Evolutionary conservation across 139 green algal genomes (phyloP).

Genomic region (Chlamydomonas sp.): DNA sequence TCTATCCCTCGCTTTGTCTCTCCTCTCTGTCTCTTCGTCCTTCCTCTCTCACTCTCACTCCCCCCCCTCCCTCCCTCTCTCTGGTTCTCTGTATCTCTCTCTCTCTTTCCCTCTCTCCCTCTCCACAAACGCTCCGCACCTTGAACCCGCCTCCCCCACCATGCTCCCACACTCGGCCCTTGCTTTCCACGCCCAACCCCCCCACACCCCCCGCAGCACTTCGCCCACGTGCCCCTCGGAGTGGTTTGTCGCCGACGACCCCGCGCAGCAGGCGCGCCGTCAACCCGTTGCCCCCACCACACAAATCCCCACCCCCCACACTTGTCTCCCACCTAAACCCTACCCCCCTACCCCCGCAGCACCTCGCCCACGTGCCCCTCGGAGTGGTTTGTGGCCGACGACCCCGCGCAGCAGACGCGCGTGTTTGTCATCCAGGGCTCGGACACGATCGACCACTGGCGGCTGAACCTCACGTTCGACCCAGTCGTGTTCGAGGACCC

Average conservation of each 20-base stretch:
- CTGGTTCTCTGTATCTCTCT: too few relatives aligned
- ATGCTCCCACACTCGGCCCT: constrained; percentile 2
- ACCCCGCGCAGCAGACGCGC: neutral
- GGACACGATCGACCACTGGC: constrained; percentile 68
- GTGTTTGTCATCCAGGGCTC: constrained; percentile 21
- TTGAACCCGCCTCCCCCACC: neutral
- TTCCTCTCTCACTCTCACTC: too few relatives aligned
- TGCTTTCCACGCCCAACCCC: neutral
- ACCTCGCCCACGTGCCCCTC: constrained; percentile 8
- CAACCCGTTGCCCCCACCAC: neutral
- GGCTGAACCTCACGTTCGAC: constrained; percentile 91
- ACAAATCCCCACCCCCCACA: neutral
- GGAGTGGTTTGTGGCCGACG: constrained; percentile 9
- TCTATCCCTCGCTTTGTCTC: too few relatives aligned
- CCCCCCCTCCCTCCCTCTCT: too few relatives aligned
- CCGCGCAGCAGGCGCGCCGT: neutral
- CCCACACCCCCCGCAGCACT: neutral
- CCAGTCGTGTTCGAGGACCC: constrained; percentile 89
- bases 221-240: constrained; percentile 9
- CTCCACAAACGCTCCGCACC: too few relatives aligned
- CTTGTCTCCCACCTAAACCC: neutral
- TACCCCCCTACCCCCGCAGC: neutral
- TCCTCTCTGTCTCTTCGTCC: too few relatives aligned
- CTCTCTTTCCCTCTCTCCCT: too few relatives aligned
- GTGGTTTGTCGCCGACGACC: constrained; percentile 4